phyloP scores from a whole-genome alignment of 1,139 yeast species.

The Candida dubliniensis region DNA sequence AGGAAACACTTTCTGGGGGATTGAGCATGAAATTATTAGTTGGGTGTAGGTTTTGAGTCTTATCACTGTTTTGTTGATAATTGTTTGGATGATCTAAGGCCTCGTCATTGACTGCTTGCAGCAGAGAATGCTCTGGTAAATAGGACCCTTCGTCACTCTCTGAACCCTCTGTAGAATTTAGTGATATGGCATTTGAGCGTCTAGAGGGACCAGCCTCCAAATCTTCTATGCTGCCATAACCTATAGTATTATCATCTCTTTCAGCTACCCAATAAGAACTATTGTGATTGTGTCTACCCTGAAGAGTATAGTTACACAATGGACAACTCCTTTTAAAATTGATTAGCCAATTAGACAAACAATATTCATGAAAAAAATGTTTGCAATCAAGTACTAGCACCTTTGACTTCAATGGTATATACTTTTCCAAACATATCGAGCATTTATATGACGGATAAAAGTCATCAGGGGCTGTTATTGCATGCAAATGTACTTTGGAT shows the following conservation, averaged over 20 bases:
- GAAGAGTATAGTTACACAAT: constrained; percentile 37
- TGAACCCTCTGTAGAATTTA: constrained; percentile 11
- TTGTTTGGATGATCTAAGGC: background rate
- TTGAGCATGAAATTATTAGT: background rate
- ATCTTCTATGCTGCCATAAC: constrained; percentile 23
- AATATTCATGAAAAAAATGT: constrained; percentile 45
- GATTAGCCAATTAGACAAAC: constrained; percentile 48
- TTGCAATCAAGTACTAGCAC: constrained; percentile 46
- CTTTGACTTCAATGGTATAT: constrained; percentile 36
- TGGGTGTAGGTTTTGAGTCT: background rate
- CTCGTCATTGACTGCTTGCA: background rate
- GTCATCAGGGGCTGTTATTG: constrained; percentile 35
- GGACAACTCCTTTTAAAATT: constrained; percentile 48
- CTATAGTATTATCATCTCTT: constrained; percentile 13
- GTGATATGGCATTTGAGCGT: constrained; percentile 9
- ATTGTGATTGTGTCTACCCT: constrained; percentile 7
- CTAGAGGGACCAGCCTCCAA: constrained; percentile 16
- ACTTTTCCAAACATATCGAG: constrained; percentile 46
- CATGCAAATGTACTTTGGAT: constrained; percentile 20
- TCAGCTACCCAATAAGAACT: constrained; percentile 21
- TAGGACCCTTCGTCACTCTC: constrained; percentile 3
- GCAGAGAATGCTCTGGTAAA: background rate
- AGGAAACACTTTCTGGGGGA: constrained; percentile 4
- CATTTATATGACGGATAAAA: constrained; percentile 45
- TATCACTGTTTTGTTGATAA: background rate